Evolutionary conservation across 2,329 filamentous ascomycete genomes (phyloP), one percentile per base, ranked within the genome.

Genomic region (Neonectria coccinea): DNA sequence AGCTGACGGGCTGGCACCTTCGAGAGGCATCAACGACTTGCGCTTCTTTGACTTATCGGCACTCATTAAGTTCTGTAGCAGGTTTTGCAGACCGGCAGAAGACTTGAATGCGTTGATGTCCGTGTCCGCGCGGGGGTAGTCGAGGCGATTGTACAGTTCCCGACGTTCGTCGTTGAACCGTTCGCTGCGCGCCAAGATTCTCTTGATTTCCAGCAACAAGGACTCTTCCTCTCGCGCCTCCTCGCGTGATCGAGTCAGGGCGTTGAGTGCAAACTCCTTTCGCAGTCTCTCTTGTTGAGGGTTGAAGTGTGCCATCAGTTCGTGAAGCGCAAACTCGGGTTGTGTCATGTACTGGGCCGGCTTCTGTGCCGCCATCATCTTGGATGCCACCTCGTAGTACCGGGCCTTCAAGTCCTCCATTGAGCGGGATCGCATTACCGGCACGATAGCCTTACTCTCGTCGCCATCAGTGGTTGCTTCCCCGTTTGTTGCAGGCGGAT

Each of bases 201-300:
- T 91, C 75, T 97, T 94, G 59, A 99, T 88, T 76, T 99, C 96
- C 63, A 95, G 86, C 18, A 99, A 86, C 3, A 99, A 82, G 36
- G 93, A 91, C 72, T 97, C 92, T 80, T 99, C 96, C 78, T 99
- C 96, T 67, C 92, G 90, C 27, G 95, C 92, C 79, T 99, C 95
- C 67, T 97, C 93, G 67, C 90, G 90, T 9, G 91, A 92, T 44
- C 96, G 88, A 52, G 90, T 88, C 68, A 98, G 86, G 51, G 94
- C 88, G 54, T 91, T 89, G 67, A 92, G 87, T 4, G 94, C 95
- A 73, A 97, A 92, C 62, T 92, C 88, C 81, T 98, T 99, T 67
- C 96, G 89, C 57, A 88, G 84, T 25, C 85, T 86, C 79, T 99
- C 96, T 71, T 92, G 89, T 16, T 87, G 85, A 0, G 94, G 89